Base-by-base conservation (phyloP, 306 rosid species). In the Vachellia collinsii region DNA sequence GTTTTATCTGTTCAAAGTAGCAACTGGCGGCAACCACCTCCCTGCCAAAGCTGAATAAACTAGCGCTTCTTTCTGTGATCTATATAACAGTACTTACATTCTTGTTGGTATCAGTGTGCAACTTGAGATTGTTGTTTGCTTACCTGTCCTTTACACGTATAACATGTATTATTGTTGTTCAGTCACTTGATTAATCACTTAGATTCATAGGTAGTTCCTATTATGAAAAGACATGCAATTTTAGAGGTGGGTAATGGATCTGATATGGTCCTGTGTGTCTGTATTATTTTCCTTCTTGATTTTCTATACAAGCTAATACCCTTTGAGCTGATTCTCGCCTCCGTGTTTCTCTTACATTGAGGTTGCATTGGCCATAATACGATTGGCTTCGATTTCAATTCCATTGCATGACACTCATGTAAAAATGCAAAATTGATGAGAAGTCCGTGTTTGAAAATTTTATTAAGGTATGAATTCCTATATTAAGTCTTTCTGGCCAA, bases 1-100 rank as follows among this genome's bases (percentile, higher is more conserved):
- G 41, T 91, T 91, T 79, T 91, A 87, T 83, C 77, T 87, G 83
- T 87, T 46, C 91, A 91, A 91, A 87, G 72, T 89, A 38, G 91
- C 85, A 66, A 84, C 85, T 3, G 94, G 94, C 7, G 94, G 94
- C 75, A 91, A 91, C 87, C 91, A 87, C 51, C 67, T 91, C 68
- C 87, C 90, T 19, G 84, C 80, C 61, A 90, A 90, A 84, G 87
- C 81, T 4, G 75, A 88, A 46, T 71, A 38, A 29, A 50, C 62
- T 20, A 39, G 5, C 63, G 20, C 47, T 23, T 22, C 16, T 29
- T n/a, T 62, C 74, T n/a, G 39, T 7, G 20, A 71, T 48, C 19
- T 37, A 51, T 37, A 10, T 5, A 37, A 72, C 19, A 17, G 47
- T 36, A 37, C 3, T 72, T 51, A 23, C 41, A 17, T 51, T 17